These are phyloP conservation scores for Xylaria multiplex DNA, from an alignment of 2,329 filamentous ascomycete species.

Conservation along the genomic window DNA sequence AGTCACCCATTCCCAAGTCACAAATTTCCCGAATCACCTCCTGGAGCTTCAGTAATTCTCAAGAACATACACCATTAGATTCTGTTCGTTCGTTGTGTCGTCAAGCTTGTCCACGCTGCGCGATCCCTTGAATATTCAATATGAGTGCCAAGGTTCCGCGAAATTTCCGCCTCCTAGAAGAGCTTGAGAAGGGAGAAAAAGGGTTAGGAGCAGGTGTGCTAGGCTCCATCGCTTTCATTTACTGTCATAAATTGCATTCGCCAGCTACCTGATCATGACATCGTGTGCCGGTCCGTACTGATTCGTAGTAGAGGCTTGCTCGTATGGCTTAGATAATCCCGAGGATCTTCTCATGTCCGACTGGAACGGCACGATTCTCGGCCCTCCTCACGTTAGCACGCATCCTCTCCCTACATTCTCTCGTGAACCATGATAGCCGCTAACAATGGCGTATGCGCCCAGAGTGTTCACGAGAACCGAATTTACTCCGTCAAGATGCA, in stretches of 20 bases:
- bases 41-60: neutral
- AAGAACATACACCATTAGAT: neutral
- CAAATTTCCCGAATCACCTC: neutral
- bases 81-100: neutral
- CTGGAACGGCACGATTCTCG: constrained; percentile 98
- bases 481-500: constrained; percentile 99
- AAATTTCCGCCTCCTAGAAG: constrained; percentile 95
- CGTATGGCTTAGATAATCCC: constrained; percentile 92
- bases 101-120: neutral
- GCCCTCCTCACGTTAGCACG: constrained; percentile 86
- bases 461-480: constrained; percentile 97
- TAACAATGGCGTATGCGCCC: constrained; percentile 24
- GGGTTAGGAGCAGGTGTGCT: constrained; percentile 84
- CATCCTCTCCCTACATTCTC: neutral
- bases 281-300: neutral
- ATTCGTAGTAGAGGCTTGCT: constrained; percentile 80
- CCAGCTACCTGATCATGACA: constrained; percentile 11
- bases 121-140: constrained; percentile 18
- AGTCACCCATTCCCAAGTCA: neutral
- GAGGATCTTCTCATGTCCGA: constrained; percentile 97
- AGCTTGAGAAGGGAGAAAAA: constrained; percentile 99
- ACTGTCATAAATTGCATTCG: neutral
- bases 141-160: constrained; percentile 80
- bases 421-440: neutral
- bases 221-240: neutral